Evolutionary conservation across 1,284 basidiomycete species (phyloP).

Genomic region (Ganoderma resinaceum): DNA sequence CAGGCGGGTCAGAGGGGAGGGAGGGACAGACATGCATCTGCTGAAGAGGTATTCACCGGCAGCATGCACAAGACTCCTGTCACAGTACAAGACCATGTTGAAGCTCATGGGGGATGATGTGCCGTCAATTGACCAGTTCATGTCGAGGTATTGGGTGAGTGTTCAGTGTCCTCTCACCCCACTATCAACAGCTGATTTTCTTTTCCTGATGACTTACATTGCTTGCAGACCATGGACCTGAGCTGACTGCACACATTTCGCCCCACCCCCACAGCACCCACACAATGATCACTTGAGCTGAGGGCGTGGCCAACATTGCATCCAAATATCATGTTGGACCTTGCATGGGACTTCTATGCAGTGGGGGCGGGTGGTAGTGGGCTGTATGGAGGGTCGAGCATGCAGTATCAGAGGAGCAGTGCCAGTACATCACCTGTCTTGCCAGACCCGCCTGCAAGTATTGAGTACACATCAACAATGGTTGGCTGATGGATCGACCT

Average conservation of each 20-base stretch:
- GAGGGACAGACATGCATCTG: no score
- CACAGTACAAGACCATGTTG: conserved; percentile 97
- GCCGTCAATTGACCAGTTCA: conserved; percentile 87
- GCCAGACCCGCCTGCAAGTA: conserved; percentile 6
- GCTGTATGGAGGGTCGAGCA: conserved; percentile 29
- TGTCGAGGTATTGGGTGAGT: conserved; percentile 84
- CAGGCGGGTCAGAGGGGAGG: no score
- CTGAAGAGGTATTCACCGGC: conserved; percentile 92
- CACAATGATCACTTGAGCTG: conserved; percentile 17
- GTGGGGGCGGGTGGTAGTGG: conserved; percentile 43
- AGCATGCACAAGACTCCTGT: conserved; percentile 91
- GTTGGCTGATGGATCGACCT: no score
- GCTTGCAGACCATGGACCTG: conserved; percentile 10
- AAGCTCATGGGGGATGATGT: conserved; percentile 91
- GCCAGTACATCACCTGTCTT: conserved; percentile 33
- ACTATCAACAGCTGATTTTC: conserved; percentile 24
- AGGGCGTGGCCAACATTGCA: conserved; percentile 7
- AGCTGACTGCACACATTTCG: conserved; percentile 2
- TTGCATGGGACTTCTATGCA: conserved; percentile 63
- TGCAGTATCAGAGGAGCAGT: conserved; percentile 32
- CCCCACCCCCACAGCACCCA: conserved; percentile 1
- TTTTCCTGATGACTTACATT: conserved; percentile 27
- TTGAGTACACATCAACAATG: no score
- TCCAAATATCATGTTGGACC: conserved; percentile 47
- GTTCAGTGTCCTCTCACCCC: conserved; percentile 18